These are phyloP conservation scores for Lenzites betulinus DNA, from an alignment of 768 basidiomycete species.

Conservation along the genomic window DNA sequence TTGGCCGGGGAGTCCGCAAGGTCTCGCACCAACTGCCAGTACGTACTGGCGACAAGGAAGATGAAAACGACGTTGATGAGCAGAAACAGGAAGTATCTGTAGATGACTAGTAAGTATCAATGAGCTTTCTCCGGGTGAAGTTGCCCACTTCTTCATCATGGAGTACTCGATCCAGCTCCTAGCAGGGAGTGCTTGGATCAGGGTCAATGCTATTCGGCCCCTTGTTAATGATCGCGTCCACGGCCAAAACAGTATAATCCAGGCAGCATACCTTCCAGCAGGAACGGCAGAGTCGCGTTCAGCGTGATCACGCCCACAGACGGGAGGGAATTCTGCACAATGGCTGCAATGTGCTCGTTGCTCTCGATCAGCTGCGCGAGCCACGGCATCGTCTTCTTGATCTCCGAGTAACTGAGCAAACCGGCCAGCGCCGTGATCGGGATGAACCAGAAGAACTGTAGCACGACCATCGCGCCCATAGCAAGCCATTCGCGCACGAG, in stretches of 20 bases:
- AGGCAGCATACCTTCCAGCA: conserved; percentile 70
- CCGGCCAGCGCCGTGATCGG: conserved; percentile 88
- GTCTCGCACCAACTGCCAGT: conserved; percentile 89
- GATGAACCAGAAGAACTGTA: conserved; percentile 91
- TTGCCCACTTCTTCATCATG: conserved; percentile 80
- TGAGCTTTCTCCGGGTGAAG: not conserved
- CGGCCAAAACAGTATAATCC: not conserved
- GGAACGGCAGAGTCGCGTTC: conserved; percentile 86
- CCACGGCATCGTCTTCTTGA: conserved; percentile 89
- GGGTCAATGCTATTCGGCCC: conserved; percentile 58
- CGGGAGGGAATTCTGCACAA: conserved; percentile 95
- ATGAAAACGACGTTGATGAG: conserved; percentile 93
- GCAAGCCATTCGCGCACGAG: conserved; percentile 74
- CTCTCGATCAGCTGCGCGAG: conserved; percentile 81
- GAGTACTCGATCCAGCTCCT: conserved; percentile 94
- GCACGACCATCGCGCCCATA: conserved; percentile 61
- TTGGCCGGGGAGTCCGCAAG: conserved; percentile 92
- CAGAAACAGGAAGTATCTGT: conserved; percentile 91
- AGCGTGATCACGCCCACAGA: conserved; percentile 87
- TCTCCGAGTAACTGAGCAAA: conserved; percentile 89
- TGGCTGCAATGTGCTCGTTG: conserved; percentile 76
- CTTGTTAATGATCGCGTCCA: conserved; percentile 2
- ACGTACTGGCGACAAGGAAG: conserved; percentile 88
- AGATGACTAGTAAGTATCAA: not conserved
- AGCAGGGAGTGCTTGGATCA: conserved; percentile 88